A percentile compares a stretch with the other conserved stretches of the same genome.
These are phyloP conservation scores for Apostasia shenzhenica DNA, from an alignment of 106 monocot genomes.

Conservation along the genomic window DNA sequence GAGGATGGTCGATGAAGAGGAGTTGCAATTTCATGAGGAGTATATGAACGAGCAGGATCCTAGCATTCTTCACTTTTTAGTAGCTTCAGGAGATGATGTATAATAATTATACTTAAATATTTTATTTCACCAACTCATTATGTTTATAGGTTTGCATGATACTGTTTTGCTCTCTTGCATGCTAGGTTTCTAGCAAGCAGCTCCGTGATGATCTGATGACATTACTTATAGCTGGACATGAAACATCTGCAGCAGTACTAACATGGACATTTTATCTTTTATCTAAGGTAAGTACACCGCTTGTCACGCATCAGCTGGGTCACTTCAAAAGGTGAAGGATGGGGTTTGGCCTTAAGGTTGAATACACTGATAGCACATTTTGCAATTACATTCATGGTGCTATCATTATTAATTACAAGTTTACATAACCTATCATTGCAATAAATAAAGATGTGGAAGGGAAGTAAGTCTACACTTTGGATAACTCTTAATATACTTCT, in stretches of 20 bases:
- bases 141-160: neutral
- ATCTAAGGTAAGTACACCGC: conserved; percentile 47
- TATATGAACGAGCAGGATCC: conserved; percentile 99
- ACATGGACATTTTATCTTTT: conserved; percentile 99
- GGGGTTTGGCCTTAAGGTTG: too few relatives aligned
- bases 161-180: neutral
- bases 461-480: too few relatives aligned
- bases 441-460: too few relatives aligned
- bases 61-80: conserved; percentile 95
- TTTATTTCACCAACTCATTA: neutral
- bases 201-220: conserved; percentile 99
- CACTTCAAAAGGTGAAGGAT: too few relatives aligned
- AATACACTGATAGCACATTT: too few relatives aligned
- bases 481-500: too few relatives aligned
- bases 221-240: conserved; percentile 96
- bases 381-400: too few relatives aligned
- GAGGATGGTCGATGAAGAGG: conserved; percentile 94
- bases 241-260: conserved; percentile 94
- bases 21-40: conserved; percentile 90
- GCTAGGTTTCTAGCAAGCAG: conserved; percentile 93
- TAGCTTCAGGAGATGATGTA: conserved; percentile 99
- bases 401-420: too few relatives aligned
- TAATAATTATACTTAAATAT: neutral
- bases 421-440: too few relatives aligned
- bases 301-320: too few relatives aligned